phyloP scores from a whole-genome alignment of 495 filamentous ascomycete genomes.

The Aspergillus campestris region DNA sequence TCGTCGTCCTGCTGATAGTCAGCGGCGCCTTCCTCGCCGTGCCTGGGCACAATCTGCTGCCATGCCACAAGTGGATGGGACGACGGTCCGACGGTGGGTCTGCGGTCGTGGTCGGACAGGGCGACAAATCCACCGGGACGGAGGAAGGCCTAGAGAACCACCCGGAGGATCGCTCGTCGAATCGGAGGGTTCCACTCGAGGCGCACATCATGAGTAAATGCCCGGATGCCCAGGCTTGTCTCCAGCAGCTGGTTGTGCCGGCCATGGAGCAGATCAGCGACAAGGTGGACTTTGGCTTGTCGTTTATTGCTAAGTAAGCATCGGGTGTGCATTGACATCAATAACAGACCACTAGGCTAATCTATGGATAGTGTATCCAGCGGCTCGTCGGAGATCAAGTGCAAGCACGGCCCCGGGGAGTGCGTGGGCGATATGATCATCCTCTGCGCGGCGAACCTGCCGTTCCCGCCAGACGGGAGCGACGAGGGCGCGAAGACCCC shows the following conservation, averaged over 20 bases:
- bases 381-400: conserved; percentile 39
- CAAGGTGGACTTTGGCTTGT: conserved; percentile 85
- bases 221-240: conserved; percentile 74
- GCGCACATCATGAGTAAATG: conserved; percentile 95
- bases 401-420: conserved; percentile 83
- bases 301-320: conserved; percentile 72
- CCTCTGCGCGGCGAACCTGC: conserved; percentile 73
- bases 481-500: conserved; percentile 35
- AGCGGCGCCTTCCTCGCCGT: conserved; percentile 7
- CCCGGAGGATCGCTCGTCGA: not conserved
- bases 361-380: conserved; percentile 22
- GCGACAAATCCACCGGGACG: conserved; percentile 1
- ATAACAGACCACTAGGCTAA: conserved; percentile 4
- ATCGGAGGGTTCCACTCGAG: conserved; percentile 63
- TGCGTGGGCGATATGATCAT: conserved; percentile 93
- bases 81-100: not conserved
- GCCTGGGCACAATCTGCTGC: conserved; percentile 1
- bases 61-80: conserved; percentile 4
- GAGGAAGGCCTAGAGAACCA: not conserved
- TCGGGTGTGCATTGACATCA: not conserved
- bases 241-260: conserved; percentile 73
- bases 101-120: not conserved
- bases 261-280: conserved; percentile 71
- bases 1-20: conserved; percentile 18
- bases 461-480: conserved; percentile 21